Percentiles rank a stretch among this genome's conserved stretches.
Conservation (phyloP, 169 alveolate genomes). For the Cryptosporidium muris region DNA sequence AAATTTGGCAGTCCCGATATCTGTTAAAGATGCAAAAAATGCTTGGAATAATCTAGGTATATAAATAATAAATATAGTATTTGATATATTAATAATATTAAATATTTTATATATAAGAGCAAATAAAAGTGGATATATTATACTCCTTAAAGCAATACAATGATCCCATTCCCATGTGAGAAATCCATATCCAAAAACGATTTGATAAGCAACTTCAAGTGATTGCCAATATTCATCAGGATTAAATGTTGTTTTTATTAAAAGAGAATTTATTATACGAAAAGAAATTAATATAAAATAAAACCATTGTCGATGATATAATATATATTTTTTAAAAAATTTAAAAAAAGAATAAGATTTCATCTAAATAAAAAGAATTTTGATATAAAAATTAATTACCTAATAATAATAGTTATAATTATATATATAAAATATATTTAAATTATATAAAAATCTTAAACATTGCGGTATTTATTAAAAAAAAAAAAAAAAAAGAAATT, state of each 20-base stretch:
- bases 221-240: conserved; percentile 86
- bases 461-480: not conserved
- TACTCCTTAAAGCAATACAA: conserved; percentile 76
- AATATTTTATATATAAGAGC: conserved; percentile 73
- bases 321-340: not conserved
- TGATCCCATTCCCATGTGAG: conserved; percentile 86
- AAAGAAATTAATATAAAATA: not conserved
- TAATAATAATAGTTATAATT: not conserved
- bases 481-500: not conserved
- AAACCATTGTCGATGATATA: not conserved
- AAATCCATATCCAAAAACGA: conserved; percentile 79
- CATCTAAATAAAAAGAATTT: not conserved
- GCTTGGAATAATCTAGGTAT: conserved; percentile 77
- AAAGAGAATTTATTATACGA: conserved; percentile 70
- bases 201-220: conserved; percentile 79
- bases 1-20: conserved; percentile 73
- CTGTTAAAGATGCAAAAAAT: conserved; percentile 76
- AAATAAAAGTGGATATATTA: conserved; percentile 78
- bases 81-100: conserved; percentile 6
- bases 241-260: conserved; percentile 75
- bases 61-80: not conserved
- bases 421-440: not conserved
- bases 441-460: not conserved
- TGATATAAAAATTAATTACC: not conserved
- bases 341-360: not conserved